Percentiles rank a stretch among this genome's conserved stretches.
Evolutionary conservation across 148 eudicot genomes (phyloP).

Genomic region (Talinum fruticosum): DNA sequence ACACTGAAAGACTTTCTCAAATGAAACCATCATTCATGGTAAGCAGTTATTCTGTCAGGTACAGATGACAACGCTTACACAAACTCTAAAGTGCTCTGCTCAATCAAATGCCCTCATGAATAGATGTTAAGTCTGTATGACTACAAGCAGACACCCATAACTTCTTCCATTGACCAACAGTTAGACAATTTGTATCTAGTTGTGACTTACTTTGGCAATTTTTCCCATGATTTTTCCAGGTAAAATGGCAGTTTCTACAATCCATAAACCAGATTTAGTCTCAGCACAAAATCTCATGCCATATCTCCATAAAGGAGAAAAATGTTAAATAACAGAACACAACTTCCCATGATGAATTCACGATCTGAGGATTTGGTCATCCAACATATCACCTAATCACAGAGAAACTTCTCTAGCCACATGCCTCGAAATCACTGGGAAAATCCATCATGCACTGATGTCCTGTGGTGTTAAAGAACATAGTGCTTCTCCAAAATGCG

Average conservation of each 20-base stretch:
- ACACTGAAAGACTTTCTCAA: too few relatives aligned
- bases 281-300: not conserved
- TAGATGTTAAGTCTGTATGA: not conserved
- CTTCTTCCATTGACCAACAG: not conserved
- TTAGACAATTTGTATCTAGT: not conserved
- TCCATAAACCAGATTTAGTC: not conserved
- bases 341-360: not conserved
- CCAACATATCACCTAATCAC: not conserved
- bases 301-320: not conserved
- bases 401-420: not conserved
- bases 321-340: too few relatives aligned
- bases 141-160: not conserved
- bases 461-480: not conserved
- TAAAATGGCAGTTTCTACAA: not conserved
- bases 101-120: too few relatives aligned
- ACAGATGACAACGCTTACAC: too few relatives aligned
- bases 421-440: not conserved
- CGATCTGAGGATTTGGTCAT: not conserved
- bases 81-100: too few relatives aligned
- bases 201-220: not conserved
- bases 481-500: not conserved
- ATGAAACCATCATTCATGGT: too few relatives aligned
- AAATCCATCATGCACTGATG: not conserved
- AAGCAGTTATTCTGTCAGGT: too few relatives aligned
- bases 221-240: not conserved